Base-by-base conservation (phyloP, 2,329 filamentous ascomycete species). In the Colletotrichum sp. region DNA sequence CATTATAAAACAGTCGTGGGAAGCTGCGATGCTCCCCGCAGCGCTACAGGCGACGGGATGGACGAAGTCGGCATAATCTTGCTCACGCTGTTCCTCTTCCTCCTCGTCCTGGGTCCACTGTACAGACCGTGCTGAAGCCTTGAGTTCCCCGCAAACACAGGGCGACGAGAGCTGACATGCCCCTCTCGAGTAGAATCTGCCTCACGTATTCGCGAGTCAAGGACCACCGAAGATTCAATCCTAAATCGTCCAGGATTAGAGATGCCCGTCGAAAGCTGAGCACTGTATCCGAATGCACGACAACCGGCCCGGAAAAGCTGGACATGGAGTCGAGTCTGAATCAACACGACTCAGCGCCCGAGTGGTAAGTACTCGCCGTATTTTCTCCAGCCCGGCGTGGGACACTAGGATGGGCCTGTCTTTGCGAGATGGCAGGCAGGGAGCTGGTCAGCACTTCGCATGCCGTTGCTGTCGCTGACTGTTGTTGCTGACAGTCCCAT, bases 261-360 rank as follows among this genome's bases (percentile, higher is more conserved):
- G 64, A 79, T 55, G 82, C 82, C 1, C 80, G 81, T 7, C 79
- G 78, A 43, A 83, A 83, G 65, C 78, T 83, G 21, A 81, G 76
- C 63, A 78, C 80, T 18, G 82, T 83, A 16, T 80, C 82, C 6
- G 81, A 82, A 16, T 79, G 78, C 43, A 79, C 77, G 71, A 28
- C 72, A 34, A 70, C 24, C 12, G 26, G 70, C 18, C 69, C 63
- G 43, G 73, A 59, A 43, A 59, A 74, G 57, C 68, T 60, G 77
- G 74, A 74, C 26, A 21, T 74, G 18, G 71, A 76, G 55, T 71
- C 74, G 48, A 34, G 61, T 15, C 30, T 71, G 3, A 61, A 71
- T 18, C 66, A 59, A 32, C 34, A 63, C 39, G 74, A 76, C 21
- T 52, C 61, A 15, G 60, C 36, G 16, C 66, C 66, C 12, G 74